These are phyloP conservation scores for Jatropha multifida DNA, from an alignment of 441 rosid species.

Conservation along the genomic window DNA sequence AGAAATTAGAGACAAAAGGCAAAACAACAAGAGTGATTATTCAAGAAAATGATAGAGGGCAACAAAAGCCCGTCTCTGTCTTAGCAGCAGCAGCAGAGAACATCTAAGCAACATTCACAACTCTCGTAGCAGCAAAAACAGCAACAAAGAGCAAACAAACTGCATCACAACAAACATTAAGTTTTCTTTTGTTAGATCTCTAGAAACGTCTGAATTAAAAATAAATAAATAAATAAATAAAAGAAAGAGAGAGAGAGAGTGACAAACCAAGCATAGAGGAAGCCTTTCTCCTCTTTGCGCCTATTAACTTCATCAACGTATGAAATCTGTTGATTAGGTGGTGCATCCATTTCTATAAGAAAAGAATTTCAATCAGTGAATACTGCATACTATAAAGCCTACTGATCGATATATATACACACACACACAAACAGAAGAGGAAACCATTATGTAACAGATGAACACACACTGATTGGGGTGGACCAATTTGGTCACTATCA, in stretches of 20 bases:
- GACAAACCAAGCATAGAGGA: conserved; percentile 41
- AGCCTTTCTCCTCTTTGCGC: conserved; percentile 44
- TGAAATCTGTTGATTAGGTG: conserved; percentile 34
- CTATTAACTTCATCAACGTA: conserved; percentile 33
- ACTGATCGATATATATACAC: not conserved
- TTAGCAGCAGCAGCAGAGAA: conserved; percentile 31
- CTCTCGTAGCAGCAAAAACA: conserved; percentile 39
- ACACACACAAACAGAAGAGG: not conserved
- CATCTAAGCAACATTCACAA: conserved; percentile 37
- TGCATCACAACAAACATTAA: conserved; percentile 13
- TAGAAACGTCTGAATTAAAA: not conserved
- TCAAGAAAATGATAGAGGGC: no score
- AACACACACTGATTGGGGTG: not conserved
- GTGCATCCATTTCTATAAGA: conserved; percentile 32
- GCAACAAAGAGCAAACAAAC: conserved; percentile 35
- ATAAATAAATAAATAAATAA: no score
- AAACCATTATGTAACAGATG: not conserved
- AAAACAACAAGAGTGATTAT: not conserved
- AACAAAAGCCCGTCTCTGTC: not conserved
- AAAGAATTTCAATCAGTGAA: not conserved
- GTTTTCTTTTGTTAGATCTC: not conserved
- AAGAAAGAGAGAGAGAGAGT: not conserved
- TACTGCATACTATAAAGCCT: not conserved
- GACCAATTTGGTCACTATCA: not conserved
- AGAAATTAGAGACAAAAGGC: not conserved